These are phyloP conservation scores for Gentiana macrophylla DNA, from an alignment of 257 asterid genomes.

Conservation along the genomic window DNA sequence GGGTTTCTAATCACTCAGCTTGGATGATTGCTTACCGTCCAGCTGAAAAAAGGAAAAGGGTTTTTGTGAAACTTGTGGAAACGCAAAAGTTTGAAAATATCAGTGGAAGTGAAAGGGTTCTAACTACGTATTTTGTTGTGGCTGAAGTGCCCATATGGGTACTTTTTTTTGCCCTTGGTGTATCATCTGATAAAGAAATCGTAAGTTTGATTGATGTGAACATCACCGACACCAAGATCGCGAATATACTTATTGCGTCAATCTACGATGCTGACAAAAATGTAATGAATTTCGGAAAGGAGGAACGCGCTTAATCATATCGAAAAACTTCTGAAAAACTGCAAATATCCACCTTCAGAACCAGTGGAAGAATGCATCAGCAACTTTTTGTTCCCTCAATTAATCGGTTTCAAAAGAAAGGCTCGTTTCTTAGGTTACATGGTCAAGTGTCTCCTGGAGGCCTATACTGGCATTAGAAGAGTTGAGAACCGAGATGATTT, in stretches of 20 bases:
- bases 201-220: conserved; percentile 55
- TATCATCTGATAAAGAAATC: conserved; percentile 54
- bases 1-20: conserved; percentile 50
- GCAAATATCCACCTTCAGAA: conserved; percentile 67
- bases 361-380: conserved; percentile 57
- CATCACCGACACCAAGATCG: conserved; percentile 30
- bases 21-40: conserved; percentile 71
- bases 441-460: conserved; percentile 77
- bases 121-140: conserved; percentile 48
- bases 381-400: conserved; percentile 54
- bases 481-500: conserved; percentile 82
- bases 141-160: conserved; percentile 78
- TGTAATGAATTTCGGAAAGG: conserved; percentile 50
- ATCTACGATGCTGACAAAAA: conserved; percentile 61
- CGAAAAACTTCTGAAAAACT: conserved; percentile 30
- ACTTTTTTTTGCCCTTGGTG: conserved; percentile 77
- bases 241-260: conserved; percentile 54
- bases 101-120: conserved; percentile 46
- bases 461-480: conserved; percentile 62
- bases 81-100: conserved; percentile 41
- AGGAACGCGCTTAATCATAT: conserved; percentile 35
- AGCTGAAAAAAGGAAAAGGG: conserved; percentile 38
- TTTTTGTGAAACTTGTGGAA: conserved; percentile 48
- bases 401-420: conserved; percentile 47
- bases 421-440: conserved; percentile 77